Conservation (phyloP, 2,329 filamentous ascomycete genomes). For the Fusarium chlamydosporum region DNA sequence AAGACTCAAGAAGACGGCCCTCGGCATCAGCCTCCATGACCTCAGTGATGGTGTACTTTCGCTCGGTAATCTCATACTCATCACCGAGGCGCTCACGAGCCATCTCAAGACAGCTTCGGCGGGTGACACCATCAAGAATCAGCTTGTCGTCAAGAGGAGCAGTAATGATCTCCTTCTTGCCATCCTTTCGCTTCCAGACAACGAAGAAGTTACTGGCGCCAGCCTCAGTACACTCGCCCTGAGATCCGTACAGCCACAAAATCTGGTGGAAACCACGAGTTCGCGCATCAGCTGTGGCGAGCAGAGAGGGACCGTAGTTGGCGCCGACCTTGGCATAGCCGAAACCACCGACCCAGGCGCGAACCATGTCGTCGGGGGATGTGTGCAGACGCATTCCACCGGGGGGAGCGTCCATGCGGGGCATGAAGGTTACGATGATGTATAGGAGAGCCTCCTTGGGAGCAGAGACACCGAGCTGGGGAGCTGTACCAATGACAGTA, state of each 20-base stretch:
- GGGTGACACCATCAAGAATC: slow-evolving; percentile 91
- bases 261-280: slow-evolving; percentile 86
- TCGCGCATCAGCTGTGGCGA: slow-evolving; percentile 82
- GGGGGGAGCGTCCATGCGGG: slow-evolving; percentile 64
- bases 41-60: slow-evolving; percentile 85
- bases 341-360: slow-evolving; percentile 94
- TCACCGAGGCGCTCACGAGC: slow-evolving; percentile 72
- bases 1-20: slow-evolving; percentile 84
- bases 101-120: slow-evolving; percentile 82
- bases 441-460: slow-evolving; percentile 91
- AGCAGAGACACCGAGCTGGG: slow-evolving; percentile 83
- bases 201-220: slow-evolving; percentile 95
- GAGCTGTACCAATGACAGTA: slow-evolving; percentile 86
- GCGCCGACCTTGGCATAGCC: slow-evolving; percentile 93
- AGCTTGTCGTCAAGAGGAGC: slow-evolving; percentile 85
- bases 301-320: slow-evolving; percentile 89
- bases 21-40: slow-evolving; percentile 79
- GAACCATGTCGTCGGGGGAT: slow-evolving; percentile 83
- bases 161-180: slow-evolving; percentile 78
- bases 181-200: slow-evolving; percentile 72
- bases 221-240: slow-evolving; percentile 87
- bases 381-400: slow-evolving; percentile 82
- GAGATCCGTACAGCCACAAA: slow-evolving; percentile 88
- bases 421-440: slow-evolving; percentile 78
- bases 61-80: slow-evolving; percentile 81